Percentiles rank a stretch among this genome's conserved stretches.
phyloP scores from a whole-genome alignment of 1,284 basidiomycete genomes.

The Stereum hirsutum region DNA sequence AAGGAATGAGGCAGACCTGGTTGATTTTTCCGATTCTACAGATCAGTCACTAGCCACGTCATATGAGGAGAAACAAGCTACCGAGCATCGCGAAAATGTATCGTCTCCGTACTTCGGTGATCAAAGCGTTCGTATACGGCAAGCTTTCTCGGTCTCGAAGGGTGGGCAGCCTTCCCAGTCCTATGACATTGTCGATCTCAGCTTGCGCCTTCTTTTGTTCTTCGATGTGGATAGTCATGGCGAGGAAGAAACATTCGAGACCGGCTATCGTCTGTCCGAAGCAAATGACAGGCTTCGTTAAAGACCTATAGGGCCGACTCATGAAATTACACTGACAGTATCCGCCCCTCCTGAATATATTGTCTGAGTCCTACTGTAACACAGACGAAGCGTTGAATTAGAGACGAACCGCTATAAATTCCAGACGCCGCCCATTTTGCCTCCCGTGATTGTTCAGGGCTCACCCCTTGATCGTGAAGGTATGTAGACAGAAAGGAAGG shows the following conservation, averaged over 20 bases:
- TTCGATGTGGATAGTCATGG: conserved; percentile 18
- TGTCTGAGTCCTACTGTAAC: background rate
- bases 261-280: conserved; percentile 10
- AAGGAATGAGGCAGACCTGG: conserved; percentile 14
- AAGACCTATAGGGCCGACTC: too few relatives aligned
- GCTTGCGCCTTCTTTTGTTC: conserved; percentile 17
- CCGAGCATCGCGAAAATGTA: conserved; percentile 2
- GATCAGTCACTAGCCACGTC: too few relatives aligned
- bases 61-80: background rate
- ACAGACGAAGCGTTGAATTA: background rate
- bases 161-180: conserved; percentile 14
- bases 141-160: conserved; percentile 14
- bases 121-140: conserved; percentile 13
- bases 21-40: background rate
- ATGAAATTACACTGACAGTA: conserved; percentile 2
- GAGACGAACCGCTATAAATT: conserved; percentile 14
- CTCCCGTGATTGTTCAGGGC: conserved; percentile 38
- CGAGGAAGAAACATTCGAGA: conserved; percentile 22
- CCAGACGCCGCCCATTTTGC: conserved; percentile 55
- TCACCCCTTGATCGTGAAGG: conserved; percentile 35
- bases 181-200: conserved; percentile 19
- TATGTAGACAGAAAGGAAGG: conserved; percentile 41
- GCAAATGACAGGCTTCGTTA: background rate
- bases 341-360: conserved; percentile 34
- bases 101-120: conserved; percentile 15